Evolutionary conservation across 192 early-diverging fungal species (phyloP), one percentile per base, ranked within the genome.

Genomic region (Obelidium mucronatum): DNA sequence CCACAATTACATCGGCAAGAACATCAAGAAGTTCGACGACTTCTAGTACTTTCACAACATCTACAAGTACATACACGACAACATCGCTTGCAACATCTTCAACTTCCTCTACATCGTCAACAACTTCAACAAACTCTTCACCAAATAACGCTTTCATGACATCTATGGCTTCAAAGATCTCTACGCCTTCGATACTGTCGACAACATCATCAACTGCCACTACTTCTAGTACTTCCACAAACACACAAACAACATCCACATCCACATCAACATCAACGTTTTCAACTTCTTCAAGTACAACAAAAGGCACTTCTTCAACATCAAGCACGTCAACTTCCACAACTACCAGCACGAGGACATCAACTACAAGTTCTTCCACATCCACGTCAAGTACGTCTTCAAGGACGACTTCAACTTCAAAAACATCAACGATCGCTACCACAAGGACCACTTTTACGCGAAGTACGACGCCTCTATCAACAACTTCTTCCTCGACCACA

Each of bases 281-380:
- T 60, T 15, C 58, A 19, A 28, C 58, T 60, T 60, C 58, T 8
- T 28, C 58, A 1, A 28, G 24, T 19, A 60, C 58, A 19, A 60
- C 31, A 81, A 79, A 1, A 70, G 94, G 76, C 83, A 63, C 15
- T 70, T 93, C 66, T 85, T 83, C 36, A 79, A 91, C 68, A 15
- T 35, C 24, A 6, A 78, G 17, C 87, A 97, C 67, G 78, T 86
- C 17, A 93, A 97, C 74, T 96, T 93, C 93, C 82, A 94, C 13
- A 93, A 90, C 84, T 77, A 93, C 11, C 92, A 89, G 36, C 89
- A 92, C 52, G 78, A 72, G 5, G 63, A 73, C 17, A 64, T 74
- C 65, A 81, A 77, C 44, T 48, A 13, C 31, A 5, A 3, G 19
- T 55, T 48, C 0, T 19, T 24, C 56, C 48, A 51, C 8, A 62